Evolutionary conservation across 2,329 filamentous ascomycete species (phyloP).

Genomic region (Fusarium sp.): DNA sequence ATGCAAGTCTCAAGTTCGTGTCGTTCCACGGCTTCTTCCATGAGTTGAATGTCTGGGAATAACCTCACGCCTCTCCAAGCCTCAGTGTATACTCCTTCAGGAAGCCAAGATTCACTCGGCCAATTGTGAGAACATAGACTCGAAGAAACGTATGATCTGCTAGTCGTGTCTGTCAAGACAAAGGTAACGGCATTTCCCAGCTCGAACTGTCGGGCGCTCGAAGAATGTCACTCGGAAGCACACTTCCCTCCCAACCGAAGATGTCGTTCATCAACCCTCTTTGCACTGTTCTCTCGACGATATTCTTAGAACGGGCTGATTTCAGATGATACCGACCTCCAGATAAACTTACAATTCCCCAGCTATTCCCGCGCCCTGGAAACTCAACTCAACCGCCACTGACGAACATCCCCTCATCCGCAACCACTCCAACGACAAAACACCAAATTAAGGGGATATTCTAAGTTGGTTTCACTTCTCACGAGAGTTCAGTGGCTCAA

Average conservation of each 20-base stretch:
- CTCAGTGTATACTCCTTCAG: not conserved
- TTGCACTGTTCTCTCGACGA: not conserved
- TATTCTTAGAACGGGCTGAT: not conserved
- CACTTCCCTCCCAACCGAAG: not conserved
- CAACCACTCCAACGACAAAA: not conserved
- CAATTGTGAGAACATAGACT: not conserved
- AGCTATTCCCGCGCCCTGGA: not conserved
- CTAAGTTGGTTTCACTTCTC: not conserved
- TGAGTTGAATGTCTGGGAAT: not conserved
- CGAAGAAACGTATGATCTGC: not conserved
- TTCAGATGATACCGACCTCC: not conserved
- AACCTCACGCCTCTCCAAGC: not conserved
- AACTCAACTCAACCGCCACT: not conserved
- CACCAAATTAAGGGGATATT: not conserved
- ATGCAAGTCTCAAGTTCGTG: not conserved
- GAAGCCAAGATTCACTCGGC: conserved; percentile 1
- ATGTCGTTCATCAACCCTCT: not conserved
- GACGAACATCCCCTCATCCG: not conserved
- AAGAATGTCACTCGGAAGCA: conserved; percentile 1
- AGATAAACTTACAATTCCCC: not conserved
- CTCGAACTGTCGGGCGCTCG: not conserved
- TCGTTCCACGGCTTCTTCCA: not conserved
- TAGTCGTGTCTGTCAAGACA: not conserved
- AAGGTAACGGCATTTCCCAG: not conserved
- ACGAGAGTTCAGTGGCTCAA: conserved; percentile 9